These are phyloP conservation scores for Wallacemonas sp. DNA, from an alignment of 208 protist genomes.

Conservation along the genomic window DNA sequence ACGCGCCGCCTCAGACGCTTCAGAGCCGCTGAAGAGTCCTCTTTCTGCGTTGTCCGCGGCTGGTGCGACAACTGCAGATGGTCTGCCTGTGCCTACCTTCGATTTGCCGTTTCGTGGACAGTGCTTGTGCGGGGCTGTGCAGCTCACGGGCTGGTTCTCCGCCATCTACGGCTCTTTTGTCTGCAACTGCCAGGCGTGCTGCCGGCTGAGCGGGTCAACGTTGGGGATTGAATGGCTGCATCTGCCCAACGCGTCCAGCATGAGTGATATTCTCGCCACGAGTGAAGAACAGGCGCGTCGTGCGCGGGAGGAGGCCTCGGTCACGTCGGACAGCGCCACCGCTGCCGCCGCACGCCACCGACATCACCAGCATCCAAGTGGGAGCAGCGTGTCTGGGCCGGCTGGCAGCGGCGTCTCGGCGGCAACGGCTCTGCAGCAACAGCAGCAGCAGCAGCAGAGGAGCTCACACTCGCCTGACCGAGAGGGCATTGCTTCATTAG, in stretches of 20 bases:
- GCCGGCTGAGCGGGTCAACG: conserved; percentile 34
- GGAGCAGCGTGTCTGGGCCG: too few relatives aligned
- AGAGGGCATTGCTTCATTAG: not conserved
- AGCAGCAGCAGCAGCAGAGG: not conserved
- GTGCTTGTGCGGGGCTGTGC: conserved; percentile 58
- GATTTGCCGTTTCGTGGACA: conserved; percentile 42
- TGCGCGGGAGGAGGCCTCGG: not conserved
- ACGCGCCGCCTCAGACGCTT: too few relatives aligned
- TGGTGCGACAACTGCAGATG: too few relatives aligned
- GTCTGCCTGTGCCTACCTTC: too few relatives aligned
- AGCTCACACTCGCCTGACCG: not conserved
- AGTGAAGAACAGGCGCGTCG: not conserved
- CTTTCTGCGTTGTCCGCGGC: too few relatives aligned
- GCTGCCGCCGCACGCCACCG: not conserved
- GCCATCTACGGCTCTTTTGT: conserved; percentile 79
- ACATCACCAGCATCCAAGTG: too few relatives aligned
- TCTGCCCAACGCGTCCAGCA: conserved; percentile 39
- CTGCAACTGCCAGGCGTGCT: conserved; percentile 66
- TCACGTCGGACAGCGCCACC: not conserved
- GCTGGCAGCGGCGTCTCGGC: conserved; percentile 17
- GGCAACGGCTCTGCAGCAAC: conserved; percentile 15
- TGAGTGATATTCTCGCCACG: conserved; percentile 16
- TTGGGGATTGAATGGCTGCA: conserved; percentile 81
- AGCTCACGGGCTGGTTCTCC: conserved; percentile 41
- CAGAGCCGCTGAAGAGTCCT: too few relatives aligned